phyloP scores from a whole-genome alignment of 202 grass and related monocot species.

The Hordeum pubiflorum region DNA sequence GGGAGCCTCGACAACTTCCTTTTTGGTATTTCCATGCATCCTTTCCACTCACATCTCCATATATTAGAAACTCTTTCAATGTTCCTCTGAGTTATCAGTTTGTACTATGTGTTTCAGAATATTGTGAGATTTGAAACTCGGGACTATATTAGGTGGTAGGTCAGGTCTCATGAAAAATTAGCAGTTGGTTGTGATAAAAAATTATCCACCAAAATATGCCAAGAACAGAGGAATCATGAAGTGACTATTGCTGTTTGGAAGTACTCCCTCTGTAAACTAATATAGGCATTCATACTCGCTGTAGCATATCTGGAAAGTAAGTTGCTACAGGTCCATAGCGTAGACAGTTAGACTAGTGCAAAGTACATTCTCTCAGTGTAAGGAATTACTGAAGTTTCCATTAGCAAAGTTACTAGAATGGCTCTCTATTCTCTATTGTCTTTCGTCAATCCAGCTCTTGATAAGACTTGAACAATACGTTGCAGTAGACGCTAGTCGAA shows the following conservation, averaged over 20 bases:
- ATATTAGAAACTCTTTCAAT: neutral
- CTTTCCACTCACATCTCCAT: neutral
- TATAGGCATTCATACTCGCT: neutral
- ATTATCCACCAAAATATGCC: neutral
- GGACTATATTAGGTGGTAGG: neutral
- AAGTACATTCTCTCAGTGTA: neutral
- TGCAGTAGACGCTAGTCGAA: slow-evolving; percentile 3
- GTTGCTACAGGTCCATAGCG: neutral
- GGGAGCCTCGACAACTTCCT: slow-evolving; percentile 45
- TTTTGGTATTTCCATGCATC: slow-evolving; percentile 28
- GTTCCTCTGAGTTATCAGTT: neutral
- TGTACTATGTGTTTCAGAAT: neutral
- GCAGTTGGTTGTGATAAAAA: neutral
- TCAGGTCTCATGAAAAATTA: neutral
- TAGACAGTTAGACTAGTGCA: no score
- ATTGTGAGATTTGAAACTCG: neutral
- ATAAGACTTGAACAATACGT: neutral
- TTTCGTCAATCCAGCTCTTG: neutral
- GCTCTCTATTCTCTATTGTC: neutral
- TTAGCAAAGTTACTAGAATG: neutral
- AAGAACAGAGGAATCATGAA: neutral
- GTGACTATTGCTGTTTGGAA: neutral
- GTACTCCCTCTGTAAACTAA: neutral
- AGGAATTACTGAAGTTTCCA: neutral
- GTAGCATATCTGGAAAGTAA: neutral